phyloP scores from a whole-genome alignment of 768 basidiomycete genomes.

The Termitomyces bulborhizus region DNA sequence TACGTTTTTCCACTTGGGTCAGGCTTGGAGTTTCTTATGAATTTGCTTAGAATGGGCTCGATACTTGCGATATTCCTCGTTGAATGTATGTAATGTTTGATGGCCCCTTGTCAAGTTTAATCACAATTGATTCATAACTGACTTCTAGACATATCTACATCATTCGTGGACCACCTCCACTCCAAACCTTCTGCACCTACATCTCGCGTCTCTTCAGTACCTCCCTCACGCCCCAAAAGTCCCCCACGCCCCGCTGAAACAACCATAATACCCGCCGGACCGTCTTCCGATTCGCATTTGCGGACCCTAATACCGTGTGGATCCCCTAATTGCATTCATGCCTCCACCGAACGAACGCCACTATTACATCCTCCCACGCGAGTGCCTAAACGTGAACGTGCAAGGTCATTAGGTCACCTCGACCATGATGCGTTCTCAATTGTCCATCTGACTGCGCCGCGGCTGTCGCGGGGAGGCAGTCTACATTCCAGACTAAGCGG shows the following conservation, averaged over 20 bases:
- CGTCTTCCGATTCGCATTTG: background rate
- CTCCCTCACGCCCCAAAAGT: conserved; percentile 16
- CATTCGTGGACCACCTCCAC: conserved; percentile 68
- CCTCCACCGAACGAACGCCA: conserved; percentile 8
- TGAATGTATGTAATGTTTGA: conserved; percentile 71
- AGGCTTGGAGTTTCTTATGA: background rate
- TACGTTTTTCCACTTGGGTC: conserved; percentile 29
- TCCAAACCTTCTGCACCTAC: conserved; percentile 50
- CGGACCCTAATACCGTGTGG: background rate
- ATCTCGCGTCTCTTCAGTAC: conserved; percentile 25
- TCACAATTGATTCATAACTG: conserved; percentile 1
- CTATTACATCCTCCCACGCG: conserved; percentile 1
- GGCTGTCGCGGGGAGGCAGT: conserved; percentile 13
- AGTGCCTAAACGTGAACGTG: background rate
- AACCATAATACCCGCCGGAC: background rate
- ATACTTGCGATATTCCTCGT: conserved; percentile 69
- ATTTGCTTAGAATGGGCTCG: conserved; percentile 44
- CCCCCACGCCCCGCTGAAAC: conserved; percentile 2
- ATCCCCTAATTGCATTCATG: conserved; percentile 1
- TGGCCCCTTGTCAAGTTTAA: background rate
- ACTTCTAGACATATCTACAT: conserved; percentile 59
- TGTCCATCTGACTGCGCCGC: conserved; percentile 15
- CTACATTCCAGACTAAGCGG: conserved; percentile 7
- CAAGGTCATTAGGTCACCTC: conserved; percentile 12
- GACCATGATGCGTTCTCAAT: conserved; percentile 12